These are phyloP conservation scores for Paramecium caudatum DNA, from an alignment of 73 alveolate species.

Conservation along the genomic window DNA sequence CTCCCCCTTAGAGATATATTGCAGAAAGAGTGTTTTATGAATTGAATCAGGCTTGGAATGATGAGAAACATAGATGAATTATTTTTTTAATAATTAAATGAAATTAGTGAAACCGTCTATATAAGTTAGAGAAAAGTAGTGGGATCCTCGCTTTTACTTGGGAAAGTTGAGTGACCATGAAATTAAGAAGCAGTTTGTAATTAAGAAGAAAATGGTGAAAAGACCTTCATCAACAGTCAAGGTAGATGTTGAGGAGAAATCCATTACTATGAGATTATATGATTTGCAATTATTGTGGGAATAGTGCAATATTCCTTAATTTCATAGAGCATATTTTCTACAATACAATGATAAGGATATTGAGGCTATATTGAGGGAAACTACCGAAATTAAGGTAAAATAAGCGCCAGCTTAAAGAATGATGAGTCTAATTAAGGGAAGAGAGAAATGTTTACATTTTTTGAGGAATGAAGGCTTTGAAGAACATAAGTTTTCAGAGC, in stretches of 20 bases:
- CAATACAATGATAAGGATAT: conserved; percentile 36
- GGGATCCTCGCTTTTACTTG: conserved; percentile 53
- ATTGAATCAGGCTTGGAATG: conserved; percentile 57
- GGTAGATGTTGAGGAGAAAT: not conserved
- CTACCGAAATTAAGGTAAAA: not conserved
- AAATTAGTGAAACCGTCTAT: conserved; percentile 51
- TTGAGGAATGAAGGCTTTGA: conserved; percentile 29
- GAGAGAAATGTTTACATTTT: conserved; percentile 34
- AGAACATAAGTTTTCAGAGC: conserved; percentile 49
- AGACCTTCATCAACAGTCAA: conserved; percentile 19
- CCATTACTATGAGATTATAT: not conserved
- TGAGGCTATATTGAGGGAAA: conserved; percentile 46
- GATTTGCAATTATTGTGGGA: conserved; percentile 51
- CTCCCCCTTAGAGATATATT: conserved; percentile 27
- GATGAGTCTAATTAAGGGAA: conserved; percentile 26
- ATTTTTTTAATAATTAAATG: too few species aligned
- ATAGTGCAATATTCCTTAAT: conserved; percentile 21
- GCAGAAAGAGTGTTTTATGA: conserved; percentile 66
- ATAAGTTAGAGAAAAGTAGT: conserved; percentile 33
- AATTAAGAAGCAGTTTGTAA: conserved; percentile 10
- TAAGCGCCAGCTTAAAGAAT: not conserved
- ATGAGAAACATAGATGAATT: conserved; percentile 6
- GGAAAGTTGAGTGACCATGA: conserved; percentile 54
- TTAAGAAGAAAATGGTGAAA: not conserved
- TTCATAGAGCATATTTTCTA: conserved; percentile 57